Evolutionary conservation across 139 green algal genomes (phyloP), one percentile per base, ranked within the genome.

Genomic region (Tetradesmus lagerheimii): DNA sequence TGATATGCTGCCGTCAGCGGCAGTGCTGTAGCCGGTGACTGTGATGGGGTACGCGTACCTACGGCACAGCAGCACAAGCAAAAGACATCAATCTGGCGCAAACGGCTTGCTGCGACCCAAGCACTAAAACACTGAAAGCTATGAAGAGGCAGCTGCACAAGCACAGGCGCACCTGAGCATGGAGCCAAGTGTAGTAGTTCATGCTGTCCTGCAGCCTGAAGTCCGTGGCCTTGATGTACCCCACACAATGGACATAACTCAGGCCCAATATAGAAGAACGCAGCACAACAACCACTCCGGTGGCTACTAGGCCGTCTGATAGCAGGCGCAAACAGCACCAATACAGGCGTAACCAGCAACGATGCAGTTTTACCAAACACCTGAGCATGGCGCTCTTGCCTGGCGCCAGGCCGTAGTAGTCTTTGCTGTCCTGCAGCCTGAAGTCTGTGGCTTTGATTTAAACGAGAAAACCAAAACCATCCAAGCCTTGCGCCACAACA

Each of bases 371-470:
- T 75, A 66, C 53, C 53, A 66, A 6, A 38, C 91, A 97, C 95
- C 94, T 92, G 35, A 99, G 95, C 95, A 99, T 97, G 53, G 97
- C 94, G 35, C 87, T 91, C 93, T 99, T 99, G 39, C 96, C 96
- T 11, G 96, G 97, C 1, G 98, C 97, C 39, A 99, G 94, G 15
- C 37, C 77, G 39, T 98, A 99, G 92, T 98, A 99, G 80, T 96
- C 95, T 86, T 98, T 98, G 43, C 90, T 90, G 90, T 99, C 98
- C 25, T 92, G 78, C 91, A 98, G 91, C 87, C 94, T 92, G 94
- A 99, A 99, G 94, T 99, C 98, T 0, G 94, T 97, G 1, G 90
- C 83, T 92, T 99, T 98, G 16, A 99, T 99, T 93, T 99, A 99
- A 35, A 99, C 94, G 12, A 97, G 93, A 25, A 20, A 12, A 62